Evolutionary conservation across 192 early-diverging fungal species (phyloP).

Genomic region (Tieghemiomyces parasiticus): DNA sequence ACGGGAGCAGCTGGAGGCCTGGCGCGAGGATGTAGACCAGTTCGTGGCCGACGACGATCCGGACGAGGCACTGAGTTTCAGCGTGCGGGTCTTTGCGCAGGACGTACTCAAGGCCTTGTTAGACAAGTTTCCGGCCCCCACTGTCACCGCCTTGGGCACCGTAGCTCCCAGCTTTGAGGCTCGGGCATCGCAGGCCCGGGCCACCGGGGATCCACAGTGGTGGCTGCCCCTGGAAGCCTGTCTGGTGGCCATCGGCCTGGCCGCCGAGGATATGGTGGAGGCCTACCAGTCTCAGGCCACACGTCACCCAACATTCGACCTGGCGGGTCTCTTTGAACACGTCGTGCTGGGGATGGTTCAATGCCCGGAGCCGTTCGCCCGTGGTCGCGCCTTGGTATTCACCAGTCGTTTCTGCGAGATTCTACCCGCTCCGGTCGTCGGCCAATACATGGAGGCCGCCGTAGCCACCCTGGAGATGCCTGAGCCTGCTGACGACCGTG

Average conservation of each 20-base stretch:
- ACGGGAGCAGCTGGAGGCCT: constrained; percentile 55
- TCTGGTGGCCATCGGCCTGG: constrained; percentile 57
- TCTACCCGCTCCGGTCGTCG: constrained; percentile 45
- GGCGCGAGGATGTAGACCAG: constrained; percentile 72
- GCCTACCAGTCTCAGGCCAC: constrained; percentile 25
- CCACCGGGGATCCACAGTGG: constrained; percentile 36
- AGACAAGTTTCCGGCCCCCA: constrained; percentile 33
- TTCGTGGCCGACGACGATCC: constrained; percentile 84
- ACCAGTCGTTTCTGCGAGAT: constrained; percentile 60
- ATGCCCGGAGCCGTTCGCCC: constrained; percentile 59
- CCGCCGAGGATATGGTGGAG: constrained; percentile 40
- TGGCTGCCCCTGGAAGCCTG: constrained; percentile 82
- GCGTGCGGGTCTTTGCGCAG: constrained; percentile 66
- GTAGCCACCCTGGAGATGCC: constrained; percentile 39
- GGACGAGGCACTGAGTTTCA: constrained; percentile 78
- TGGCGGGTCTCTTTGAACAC: constrained; percentile 64
- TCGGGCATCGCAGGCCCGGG: constrained; percentile 35
- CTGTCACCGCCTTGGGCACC: constrained; percentile 34
- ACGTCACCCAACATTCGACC: constrained; percentile 45
- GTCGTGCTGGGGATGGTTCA: constrained; percentile 51
- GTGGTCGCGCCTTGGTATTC: constrained; percentile 85
- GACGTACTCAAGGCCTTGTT: constrained; percentile 52
- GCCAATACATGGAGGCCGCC: constrained; percentile 63
- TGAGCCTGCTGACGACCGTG: no score
- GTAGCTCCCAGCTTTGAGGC: constrained; percentile 33